Evolutionary conservation across 208 protist species (phyloP).

Genomic region (Wallacemonas sp.): DNA sequence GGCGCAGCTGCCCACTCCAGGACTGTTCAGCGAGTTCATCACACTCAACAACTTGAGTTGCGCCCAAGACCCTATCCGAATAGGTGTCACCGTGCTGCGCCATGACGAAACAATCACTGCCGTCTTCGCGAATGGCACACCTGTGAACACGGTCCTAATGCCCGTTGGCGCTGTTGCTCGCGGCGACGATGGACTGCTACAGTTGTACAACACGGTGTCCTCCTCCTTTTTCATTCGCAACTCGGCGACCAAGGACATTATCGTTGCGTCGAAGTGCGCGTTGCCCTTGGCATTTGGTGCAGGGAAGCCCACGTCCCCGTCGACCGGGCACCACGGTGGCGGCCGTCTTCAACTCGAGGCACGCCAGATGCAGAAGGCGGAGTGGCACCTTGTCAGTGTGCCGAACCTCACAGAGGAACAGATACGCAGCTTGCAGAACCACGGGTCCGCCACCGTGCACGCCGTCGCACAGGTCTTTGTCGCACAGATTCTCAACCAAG

Average conservation of each 20-base stretch:
- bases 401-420: constrained; percentile 46
- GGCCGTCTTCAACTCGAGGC: constrained; percentile 34
- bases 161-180: constrained; percentile 36
- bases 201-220: constrained; percentile 30
- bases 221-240: constrained; percentile 35
- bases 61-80: constrained; percentile 49
- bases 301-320: constrained; percentile 8
- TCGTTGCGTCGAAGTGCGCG: constrained; percentile 40
- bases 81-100: constrained; percentile 45
- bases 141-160: constrained; percentile 21
- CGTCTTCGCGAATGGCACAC: background rate
- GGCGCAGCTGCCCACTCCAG: constrained; percentile 45
- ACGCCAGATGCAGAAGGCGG: constrained; percentile 26
- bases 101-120: constrained; percentile 52
- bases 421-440: constrained; percentile 31
- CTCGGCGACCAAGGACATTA: constrained; percentile 36
- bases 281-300: constrained; percentile 37
- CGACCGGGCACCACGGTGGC: constrained; percentile 3
- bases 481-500: constrained; percentile 36
- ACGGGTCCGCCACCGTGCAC: constrained; percentile 46
- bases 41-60: constrained; percentile 68
- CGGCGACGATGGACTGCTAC: constrained; percentile 33
- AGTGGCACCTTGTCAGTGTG: constrained; percentile 33
- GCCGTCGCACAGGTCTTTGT: constrained; percentile 50
- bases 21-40: constrained; percentile 59